Base-by-base conservation (phyloP, 116 monocot genomes). In the Papilionanthe hybrid region DNA sequence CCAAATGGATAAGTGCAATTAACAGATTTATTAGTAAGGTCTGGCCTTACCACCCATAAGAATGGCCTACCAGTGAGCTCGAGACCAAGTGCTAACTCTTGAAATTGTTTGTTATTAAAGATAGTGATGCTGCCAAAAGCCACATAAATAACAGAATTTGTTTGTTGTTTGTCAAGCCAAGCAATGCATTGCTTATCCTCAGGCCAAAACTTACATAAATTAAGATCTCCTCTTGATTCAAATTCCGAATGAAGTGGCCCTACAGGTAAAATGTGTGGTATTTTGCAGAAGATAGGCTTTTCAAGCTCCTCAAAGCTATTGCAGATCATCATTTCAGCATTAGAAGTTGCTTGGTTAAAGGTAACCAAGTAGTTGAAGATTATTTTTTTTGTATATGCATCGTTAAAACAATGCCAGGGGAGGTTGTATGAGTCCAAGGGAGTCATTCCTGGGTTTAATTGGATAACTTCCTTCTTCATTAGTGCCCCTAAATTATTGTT, bases 121-220 rank as follows among this genome's bases (percentile, higher is more conserved):
- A 23, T 25, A 5, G 63, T 25, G 7, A 60, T 7, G 22, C 60
- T 60, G 1, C 60, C 60, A 2, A 60, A 60, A 8, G 60, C 22
- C 60, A 22, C 60, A 23, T 60, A 60, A 5, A 25, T 23, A 23
- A 23, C 22, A 23, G 60, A 60, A 9, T 9, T 23, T 60, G 60
- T 23, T 8, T 22, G 22, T 25, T 81, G 76, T 32, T 50, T 19
- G 43, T 81, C 60, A 3, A 81, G 81, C 81, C 81, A 81, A 22
- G 25, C 20, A 7, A 32, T 76, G 67, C 76, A 76, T 12, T 27
- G 23, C 27, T 47, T 22, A 15, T 81, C 81, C 30, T 76, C 66
- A 0, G 63, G 30, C 81, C 76, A 81, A 43, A 76, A 81, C 23
- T 63, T 44, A 0, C 81, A 72, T 12, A 81, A 29, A 20, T 15